Evolutionary conservation across 2,329 filamentous ascomycete genomes (phyloP), one percentile per base, ranked within the genome.

Genomic region (Stachybotrys chlorohalonatus): DNA sequence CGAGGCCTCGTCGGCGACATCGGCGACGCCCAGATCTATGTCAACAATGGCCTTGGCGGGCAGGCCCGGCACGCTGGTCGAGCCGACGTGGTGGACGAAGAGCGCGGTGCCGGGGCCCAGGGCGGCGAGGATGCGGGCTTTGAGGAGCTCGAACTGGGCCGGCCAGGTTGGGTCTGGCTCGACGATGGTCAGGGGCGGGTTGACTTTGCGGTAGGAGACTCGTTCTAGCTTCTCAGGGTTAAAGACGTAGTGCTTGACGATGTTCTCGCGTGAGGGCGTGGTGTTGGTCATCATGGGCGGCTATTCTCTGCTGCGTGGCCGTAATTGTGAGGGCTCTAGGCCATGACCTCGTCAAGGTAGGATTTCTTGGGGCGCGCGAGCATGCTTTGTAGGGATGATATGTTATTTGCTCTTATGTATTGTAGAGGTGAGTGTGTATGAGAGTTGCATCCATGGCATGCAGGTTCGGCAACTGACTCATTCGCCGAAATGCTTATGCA

Each of bases 41-140:
- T 82, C 79, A 50, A 82, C 76, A 50, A 80, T 65, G 32, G 70
- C 67, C 64, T 82, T 81, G 49, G 79, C 78, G 0, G 75, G 68
- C 4, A 82, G 70, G 7, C 64, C 66, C 0, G 75, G 75, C 7
- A 82, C 68, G 52, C 74, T 75, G 31, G 79, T 81, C 11, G 76
- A 80, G 31, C 79, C 79, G 36, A 74, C 68, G 60, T 81, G 78
- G 16, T 66, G 59, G 52, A 81, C 64, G 24, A 64, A 60, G 6
- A 75, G 32, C n/a, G 68, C 57, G 5, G 71, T 58, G 24, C 24
- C 36, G 17, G 60, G 48, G n/a, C 67, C 70, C 5, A 76, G 64
- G 1, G 71, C 73, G 1, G 59, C 56, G 15, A 60, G 47, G 51
- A 77, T 73, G 51, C 66, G 66, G 4, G 62, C 53, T 54, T 67